These are phyloP conservation scores for Phaffomyces opuntiae DNA, from an alignment of 805 yeast species.

Conservation along the genomic window DNA sequence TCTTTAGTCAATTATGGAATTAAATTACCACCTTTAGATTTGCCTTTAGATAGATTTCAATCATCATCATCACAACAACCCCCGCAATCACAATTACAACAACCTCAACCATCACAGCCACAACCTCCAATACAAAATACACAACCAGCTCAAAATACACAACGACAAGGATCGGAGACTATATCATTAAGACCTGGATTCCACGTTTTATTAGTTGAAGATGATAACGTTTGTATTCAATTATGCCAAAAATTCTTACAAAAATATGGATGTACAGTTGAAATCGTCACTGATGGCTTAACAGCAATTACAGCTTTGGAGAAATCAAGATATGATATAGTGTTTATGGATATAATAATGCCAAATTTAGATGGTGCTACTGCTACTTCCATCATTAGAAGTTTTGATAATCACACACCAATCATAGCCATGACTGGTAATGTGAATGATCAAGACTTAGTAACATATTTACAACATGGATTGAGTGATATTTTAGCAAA, in stretches of 20 bases:
- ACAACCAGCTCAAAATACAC: not conserved
- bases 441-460: slow-evolving; percentile 73
- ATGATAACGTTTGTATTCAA: slow-evolving; percentile 75
- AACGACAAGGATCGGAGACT: slow-evolving; percentile 1
- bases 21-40: slow-evolving; percentile 56
- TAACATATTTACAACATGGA: slow-evolving; percentile 76
- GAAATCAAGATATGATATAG: slow-evolving; percentile 65
- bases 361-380: slow-evolving; percentile 85
- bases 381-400: slow-evolving; percentile 83
- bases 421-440: slow-evolving; percentile 94
- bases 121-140: slow-evolving; percentile 1
- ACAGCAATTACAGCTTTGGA: slow-evolving; percentile 77
- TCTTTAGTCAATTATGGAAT: slow-evolving; percentile 54
- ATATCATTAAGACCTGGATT: slow-evolving; percentile 35
- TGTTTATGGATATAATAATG: slow-evolving; percentile 84
- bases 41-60: slow-evolving; percentile 26
- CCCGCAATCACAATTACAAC: slow-evolving; percentile 1
- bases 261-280: slow-evolving; percentile 88
- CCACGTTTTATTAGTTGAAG: slow-evolving; percentile 73
- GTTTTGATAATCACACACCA: slow-evolving; percentile 79
- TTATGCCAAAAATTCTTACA: slow-evolving; percentile 75
- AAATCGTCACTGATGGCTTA: slow-evolving; percentile 87
- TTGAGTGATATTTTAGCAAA: slow-evolving; percentile 90
- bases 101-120: slow-evolving; percentile 5
- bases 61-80: slow-evolving; percentile 4